A percentile compares a stretch with the other conserved stretches of the same genome.
These are phyloP conservation scores for Pecoramyces ruminantium DNA, from an alignment of 192 early-diverging fungal genomes.

Conservation along the genomic window DNA sequence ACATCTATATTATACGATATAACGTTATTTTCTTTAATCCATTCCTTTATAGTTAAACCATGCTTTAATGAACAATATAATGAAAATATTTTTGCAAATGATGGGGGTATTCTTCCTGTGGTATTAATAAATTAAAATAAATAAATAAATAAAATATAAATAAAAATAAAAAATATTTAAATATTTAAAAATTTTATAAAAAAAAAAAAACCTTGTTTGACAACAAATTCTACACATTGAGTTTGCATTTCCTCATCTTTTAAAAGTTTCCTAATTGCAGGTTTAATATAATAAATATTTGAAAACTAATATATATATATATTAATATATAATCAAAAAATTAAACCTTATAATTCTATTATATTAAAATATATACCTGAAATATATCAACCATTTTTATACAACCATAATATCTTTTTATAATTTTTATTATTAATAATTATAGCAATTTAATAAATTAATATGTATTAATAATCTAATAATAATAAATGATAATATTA, in stretches of 20 bases:
- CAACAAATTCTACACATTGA: constrained; percentile 66
- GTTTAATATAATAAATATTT: constrained; percentile 66
- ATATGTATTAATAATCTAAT: too few species aligned
- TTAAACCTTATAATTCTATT: neutral
- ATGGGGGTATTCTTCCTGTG: constrained; percentile 17
- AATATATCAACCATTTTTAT: constrained; percentile 83
- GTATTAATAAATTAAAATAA: too few species aligned
- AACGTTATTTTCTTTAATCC: constrained; percentile 64
- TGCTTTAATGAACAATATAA: constrained; percentile 67
- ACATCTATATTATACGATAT: constrained; percentile 55
- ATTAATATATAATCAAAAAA: neutral
- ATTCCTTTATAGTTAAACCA: constrained; percentile 62
- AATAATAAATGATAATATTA: neutral
- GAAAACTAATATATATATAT: constrained; percentile 37
- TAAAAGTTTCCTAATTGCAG: constrained; percentile 41
- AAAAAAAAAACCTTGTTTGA: constrained; percentile 14
- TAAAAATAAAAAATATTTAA: too few species aligned
- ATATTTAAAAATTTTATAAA: too few species aligned
- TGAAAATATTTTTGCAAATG: constrained; percentile 52
- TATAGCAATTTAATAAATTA: too few species aligned
- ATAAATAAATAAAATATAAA: too few species aligned
- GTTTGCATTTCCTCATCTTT: constrained; percentile 42
- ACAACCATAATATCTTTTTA: constrained; percentile 73
- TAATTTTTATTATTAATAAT: neutral
- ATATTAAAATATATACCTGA: constrained; percentile 15